Percentiles rank a stretch among this genome's conserved stretches.
Conservation (phyloP, 306 rosid species). For the Glycyrrhiza uralensis region DNA sequence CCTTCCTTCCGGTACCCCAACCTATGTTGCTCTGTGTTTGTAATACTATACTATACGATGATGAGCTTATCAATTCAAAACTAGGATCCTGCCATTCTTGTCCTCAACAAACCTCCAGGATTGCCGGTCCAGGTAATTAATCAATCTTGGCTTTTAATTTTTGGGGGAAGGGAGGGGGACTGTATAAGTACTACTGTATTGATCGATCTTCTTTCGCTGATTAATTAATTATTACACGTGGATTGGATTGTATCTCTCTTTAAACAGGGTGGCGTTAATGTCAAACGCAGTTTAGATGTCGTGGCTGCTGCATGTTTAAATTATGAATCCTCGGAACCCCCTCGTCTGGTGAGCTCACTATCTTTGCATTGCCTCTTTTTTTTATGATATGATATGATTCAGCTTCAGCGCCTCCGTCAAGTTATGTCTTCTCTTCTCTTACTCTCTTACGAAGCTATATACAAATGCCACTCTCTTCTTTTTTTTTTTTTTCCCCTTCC, state of each 20-base stretch:
- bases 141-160: no score
- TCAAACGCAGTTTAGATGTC: conserved; percentile 75
- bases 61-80: background rate
- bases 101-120: conserved; percentile 88
- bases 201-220: no score
- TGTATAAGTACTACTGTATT: no score
- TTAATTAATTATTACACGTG: no score
- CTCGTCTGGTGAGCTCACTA: conserved; percentile 68
- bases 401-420: background rate
- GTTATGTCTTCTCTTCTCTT: background rate
- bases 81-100: conserved; percentile 77
- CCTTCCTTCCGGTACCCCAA: background rate
- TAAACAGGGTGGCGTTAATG: conserved; percentile 74
- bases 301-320: conserved; percentile 70
- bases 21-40: background rate
- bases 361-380: background rate
- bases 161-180: no score
- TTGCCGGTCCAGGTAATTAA: conserved; percentile 95
- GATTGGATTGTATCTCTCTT: conserved; percentile 19
- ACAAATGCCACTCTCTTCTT: background rate
- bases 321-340: conserved; percentile 63
- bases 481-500: background rate
- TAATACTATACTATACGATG: no score
- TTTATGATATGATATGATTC: background rate
- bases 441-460: background rate